Percentiles rank a stretch among this genome's conserved stretches.
Evolutionary conservation across 306 rosid genomes (phyloP).

Genomic region (Psophocarpus tetragonolobus): DNA sequence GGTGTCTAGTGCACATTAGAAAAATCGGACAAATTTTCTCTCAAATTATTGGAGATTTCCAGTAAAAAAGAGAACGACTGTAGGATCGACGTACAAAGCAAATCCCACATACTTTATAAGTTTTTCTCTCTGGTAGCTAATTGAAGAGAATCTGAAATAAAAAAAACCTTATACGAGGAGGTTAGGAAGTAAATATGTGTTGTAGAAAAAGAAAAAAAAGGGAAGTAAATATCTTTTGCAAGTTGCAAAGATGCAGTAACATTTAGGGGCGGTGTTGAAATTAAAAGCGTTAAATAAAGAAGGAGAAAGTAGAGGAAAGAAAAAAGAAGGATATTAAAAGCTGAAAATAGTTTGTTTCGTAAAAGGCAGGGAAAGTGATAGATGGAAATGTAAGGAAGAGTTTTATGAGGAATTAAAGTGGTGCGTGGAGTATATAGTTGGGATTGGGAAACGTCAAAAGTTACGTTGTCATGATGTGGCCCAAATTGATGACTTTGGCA

Average conservation of each 20-base stretch:
- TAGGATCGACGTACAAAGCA: too few species aligned
- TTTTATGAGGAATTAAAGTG: neutral
- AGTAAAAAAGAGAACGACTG: too few species aligned
- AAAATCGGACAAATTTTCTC: too few species aligned
- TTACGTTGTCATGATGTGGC: neutral
- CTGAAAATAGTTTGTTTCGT: constrained; percentile 20
- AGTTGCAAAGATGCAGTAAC: neutral
- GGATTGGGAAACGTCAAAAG: neutral
- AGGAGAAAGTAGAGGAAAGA: neutral
- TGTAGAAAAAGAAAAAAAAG: neutral
- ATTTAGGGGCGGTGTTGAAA: neutral
- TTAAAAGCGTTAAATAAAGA: neutral
- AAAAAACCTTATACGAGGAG: too few species aligned
- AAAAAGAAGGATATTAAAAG: neutral
- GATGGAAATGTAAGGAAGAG: neutral
- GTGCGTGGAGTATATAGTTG: neutral
- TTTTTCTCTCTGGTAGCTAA: too few species aligned
- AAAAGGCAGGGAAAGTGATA: constrained; percentile 1
- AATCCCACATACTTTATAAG: too few species aligned
- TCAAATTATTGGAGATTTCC: too few species aligned
- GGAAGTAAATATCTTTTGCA: neutral
- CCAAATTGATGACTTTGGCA: neutral
- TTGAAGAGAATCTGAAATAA: too few species aligned
- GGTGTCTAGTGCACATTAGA: too few species aligned
- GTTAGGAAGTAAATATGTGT: neutral